phyloP scores from a whole-genome alignment of 768 basidiomycete genomes.

The Ephemerocybe angulata region DNA sequence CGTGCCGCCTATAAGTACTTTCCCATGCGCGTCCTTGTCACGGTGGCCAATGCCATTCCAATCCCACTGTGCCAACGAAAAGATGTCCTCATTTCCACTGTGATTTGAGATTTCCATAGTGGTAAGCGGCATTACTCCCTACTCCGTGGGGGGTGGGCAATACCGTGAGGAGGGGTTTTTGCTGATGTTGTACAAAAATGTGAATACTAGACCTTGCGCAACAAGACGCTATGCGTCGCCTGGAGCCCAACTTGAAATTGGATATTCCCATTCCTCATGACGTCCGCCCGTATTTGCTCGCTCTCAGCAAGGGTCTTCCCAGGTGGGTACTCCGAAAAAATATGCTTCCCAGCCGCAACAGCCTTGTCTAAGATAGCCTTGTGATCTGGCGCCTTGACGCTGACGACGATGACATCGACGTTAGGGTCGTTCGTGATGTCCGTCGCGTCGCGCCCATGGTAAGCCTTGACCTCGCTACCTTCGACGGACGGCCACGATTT shows the following conservation, averaged over 20 bases:
- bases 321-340: slow-evolving; percentile 41
- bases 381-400: slow-evolving; percentile 32
- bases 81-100: too few relatives aligned
- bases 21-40: too few relatives aligned
- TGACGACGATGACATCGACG: slow-evolving; percentile 34
- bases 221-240: background rate
- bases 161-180: too few relatives aligned
- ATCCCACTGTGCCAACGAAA: too few relatives aligned
- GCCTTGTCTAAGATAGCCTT: slow-evolving; percentile 26
- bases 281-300: slow-evolving; percentile 27
- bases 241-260: slow-evolving; percentile 30
- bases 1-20: too few relatives aligned
- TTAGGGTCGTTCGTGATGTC: slow-evolving; percentile 32
- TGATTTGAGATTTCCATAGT: too few relatives aligned
- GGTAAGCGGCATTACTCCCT: too few relatives aligned
- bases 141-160: too few relatives aligned
- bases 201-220: background rate
- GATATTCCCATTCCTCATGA: slow-evolving; percentile 26
- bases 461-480: too few relatives aligned
- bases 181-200: too few relatives aligned
- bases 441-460: slow-evolving; percentile 25
- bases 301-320: slow-evolving; percentile 30
- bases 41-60: too few relatives aligned
- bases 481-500: too few relatives aligned
- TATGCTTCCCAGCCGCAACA: slow-evolving; percentile 34